Conservation (phyloP, 2,329 filamentous ascomycete genomes). For the Didymella keratinophila region DNA sequence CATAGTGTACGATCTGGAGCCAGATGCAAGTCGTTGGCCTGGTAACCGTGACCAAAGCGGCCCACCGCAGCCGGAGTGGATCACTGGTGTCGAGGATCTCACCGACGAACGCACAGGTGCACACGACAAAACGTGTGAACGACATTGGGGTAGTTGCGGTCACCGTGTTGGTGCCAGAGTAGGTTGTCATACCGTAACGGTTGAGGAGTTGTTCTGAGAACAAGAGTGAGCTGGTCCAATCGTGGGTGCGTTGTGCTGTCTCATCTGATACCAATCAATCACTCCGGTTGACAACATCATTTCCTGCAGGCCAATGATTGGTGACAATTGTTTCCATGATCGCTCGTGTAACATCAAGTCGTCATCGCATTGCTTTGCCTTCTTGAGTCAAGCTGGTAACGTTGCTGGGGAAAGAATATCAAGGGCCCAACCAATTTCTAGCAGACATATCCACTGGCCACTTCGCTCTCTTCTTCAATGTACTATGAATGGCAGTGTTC, state of each 20-base stretch:
- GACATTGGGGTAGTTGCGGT: constrained; percentile 26
- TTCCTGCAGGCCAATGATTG: background rate
- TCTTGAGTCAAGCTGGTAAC: no score
- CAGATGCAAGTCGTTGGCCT: constrained; percentile 54
- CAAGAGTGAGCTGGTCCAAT: background rate
- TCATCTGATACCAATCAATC: background rate
- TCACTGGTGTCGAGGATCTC: constrained; percentile 37
- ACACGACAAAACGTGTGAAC: constrained; percentile 5
- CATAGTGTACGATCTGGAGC: constrained; percentile 67
- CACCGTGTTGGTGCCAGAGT: constrained; percentile 25
- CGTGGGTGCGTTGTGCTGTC: background rate
- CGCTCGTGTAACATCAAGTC: background rate
- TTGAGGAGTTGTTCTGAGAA: constrained; percentile 32
- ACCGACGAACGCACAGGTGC: constrained; percentile 22
- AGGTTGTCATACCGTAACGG: constrained; percentile 17
- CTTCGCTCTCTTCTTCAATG: background rate
- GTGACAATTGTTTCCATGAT: background rate
- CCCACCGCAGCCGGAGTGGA: constrained; percentile 31
- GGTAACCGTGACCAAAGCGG: constrained; percentile 23
- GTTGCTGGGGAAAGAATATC: background rate
- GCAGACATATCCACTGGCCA: background rate
- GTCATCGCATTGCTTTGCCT: background rate
- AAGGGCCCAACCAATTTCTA: background rate
- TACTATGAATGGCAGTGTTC: background rate
- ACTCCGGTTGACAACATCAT: background rate